Evolutionary conservation across 345 rosid species (phyloP).

Genomic region (Corymbia maculata): DNA sequence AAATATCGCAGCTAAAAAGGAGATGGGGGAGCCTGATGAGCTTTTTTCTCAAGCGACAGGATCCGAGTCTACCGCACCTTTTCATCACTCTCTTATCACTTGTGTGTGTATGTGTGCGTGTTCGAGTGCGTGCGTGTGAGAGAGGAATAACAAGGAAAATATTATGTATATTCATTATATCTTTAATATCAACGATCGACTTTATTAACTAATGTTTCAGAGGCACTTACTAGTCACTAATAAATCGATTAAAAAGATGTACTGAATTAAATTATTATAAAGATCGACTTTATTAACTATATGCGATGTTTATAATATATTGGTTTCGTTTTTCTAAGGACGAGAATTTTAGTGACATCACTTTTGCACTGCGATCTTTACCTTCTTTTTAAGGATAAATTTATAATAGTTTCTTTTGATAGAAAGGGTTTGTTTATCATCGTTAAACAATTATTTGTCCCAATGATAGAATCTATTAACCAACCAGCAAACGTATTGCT

Average conservation of each 20-base stretch:
- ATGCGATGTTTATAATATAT: neutral
- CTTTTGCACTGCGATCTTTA: neutral
- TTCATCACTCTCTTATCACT: slow-evolving; percentile 20
- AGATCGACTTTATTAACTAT: neutral
- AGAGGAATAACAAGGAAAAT: neutral
- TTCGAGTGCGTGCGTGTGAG: neutral
- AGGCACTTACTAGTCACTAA: neutral
- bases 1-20: neutral
- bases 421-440: neutral
- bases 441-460: neutral
- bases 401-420: neutral
- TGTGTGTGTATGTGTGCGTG: neutral
- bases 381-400: neutral
- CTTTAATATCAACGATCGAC: neutral
- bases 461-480: neutral
- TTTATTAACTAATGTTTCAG: neutral
- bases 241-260: neutral
- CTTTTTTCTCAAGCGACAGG: slow-evolving; percentile 42
- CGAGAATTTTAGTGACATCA: neutral
- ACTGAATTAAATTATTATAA: neutral
- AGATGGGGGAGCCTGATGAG: neutral
- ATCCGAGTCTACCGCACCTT: slow-evolving; percentile 66
- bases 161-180: neutral
- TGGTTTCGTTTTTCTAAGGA: neutral
- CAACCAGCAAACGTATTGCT: neutral